Evolutionary conservation across 1,284 basidiomycete genomes (phyloP).

Genomic region (Termitomyces sp.): DNA sequence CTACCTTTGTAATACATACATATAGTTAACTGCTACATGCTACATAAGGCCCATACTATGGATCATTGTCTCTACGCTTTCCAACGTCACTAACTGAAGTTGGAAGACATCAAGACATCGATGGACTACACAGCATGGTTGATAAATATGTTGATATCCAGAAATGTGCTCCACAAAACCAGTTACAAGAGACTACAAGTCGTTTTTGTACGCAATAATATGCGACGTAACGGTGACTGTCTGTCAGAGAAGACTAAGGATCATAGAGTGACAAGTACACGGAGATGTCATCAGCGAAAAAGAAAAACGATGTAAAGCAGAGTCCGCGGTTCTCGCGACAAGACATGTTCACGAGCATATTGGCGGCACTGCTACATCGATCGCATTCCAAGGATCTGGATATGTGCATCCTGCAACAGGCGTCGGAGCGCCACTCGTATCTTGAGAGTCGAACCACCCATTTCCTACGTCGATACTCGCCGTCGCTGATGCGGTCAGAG

Average conservation of each 20-base stretch:
- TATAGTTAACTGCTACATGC: background rate
- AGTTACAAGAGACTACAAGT: background rate
- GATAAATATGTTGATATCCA: background rate
- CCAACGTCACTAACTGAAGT: background rate
- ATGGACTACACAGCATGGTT: background rate
- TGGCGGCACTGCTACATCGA: conserved; percentile 40
- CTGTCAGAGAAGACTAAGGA: background rate
- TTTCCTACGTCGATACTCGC: conserved; percentile 49
- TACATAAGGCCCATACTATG: too few species aligned
- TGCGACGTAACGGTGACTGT: background rate
- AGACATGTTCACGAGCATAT: conserved; percentile 29
- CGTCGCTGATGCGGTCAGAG: conserved; percentile 42
- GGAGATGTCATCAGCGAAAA: background rate
- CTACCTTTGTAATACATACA: too few species aligned
- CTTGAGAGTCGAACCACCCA: conserved; percentile 70
- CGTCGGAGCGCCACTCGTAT: conserved; percentile 51
- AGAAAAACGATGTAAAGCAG: background rate
- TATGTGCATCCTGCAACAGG: conserved; percentile 60
- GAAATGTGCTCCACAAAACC: background rate
- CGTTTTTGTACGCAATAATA: background rate
- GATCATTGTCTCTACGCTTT: too few species aligned
- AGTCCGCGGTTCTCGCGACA: conserved; percentile 9
- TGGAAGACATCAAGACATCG: background rate
- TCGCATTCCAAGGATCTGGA: conserved; percentile 54
- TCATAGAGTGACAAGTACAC: background rate